phyloP scores from a whole-genome alignment of 1,139 yeast genomes.

The Geotrichum fermentans region DNA sequence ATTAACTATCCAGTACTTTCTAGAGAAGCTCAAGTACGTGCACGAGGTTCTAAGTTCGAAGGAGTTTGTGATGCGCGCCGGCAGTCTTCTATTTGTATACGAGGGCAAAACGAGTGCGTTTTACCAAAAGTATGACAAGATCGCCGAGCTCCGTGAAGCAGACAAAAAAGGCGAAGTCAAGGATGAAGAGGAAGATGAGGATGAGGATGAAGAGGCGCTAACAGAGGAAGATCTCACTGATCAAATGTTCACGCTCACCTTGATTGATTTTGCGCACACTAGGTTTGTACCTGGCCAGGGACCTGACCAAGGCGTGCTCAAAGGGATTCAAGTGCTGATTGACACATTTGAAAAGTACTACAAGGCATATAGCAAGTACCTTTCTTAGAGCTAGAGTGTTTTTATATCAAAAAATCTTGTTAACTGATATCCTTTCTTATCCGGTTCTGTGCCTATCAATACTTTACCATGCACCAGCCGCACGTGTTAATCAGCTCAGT shows the following conservation, averaged over 20 bases:
- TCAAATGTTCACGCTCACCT: slow-evolving; percentile 50
- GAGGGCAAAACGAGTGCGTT: slow-evolving; percentile 55
- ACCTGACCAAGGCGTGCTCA: slow-evolving; percentile 62
- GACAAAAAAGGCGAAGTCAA: slow-evolving; percentile 21
- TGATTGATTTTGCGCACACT: slow-evolving; percentile 92
- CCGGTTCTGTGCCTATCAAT: too few species aligned
- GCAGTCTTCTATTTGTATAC: slow-evolving; percentile 67
- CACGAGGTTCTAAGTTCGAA: slow-evolving; percentile 57
- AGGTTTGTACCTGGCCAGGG: slow-evolving; percentile 59
- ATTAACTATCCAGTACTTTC: slow-evolving; percentile 41
- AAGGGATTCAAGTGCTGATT: slow-evolving; percentile 62
- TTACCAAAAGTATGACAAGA: slow-evolving; percentile 30
- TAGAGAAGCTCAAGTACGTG: slow-evolving; percentile 56
- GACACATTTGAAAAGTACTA: slow-evolving; percentile 28
- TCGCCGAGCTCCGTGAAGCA: slow-evolving; percentile 24
- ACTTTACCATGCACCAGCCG: slow-evolving; percentile 2
- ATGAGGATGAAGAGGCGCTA: slow-evolving; percentile 31
- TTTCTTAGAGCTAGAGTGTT: neutral
- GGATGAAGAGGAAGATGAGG: slow-evolving; percentile 30
- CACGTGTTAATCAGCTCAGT: neutral
- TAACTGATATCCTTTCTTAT: too few species aligned
- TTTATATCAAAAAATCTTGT: too few species aligned
- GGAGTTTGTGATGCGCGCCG: slow-evolving; percentile 66
- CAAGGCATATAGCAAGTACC: neutral
- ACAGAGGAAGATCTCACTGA: slow-evolving; percentile 26